Percentiles rank a stretch among this genome's conserved stretches.
phyloP scores from a whole-genome alignment of 116 monocot species.

The Posidonia oceanica region DNA sequence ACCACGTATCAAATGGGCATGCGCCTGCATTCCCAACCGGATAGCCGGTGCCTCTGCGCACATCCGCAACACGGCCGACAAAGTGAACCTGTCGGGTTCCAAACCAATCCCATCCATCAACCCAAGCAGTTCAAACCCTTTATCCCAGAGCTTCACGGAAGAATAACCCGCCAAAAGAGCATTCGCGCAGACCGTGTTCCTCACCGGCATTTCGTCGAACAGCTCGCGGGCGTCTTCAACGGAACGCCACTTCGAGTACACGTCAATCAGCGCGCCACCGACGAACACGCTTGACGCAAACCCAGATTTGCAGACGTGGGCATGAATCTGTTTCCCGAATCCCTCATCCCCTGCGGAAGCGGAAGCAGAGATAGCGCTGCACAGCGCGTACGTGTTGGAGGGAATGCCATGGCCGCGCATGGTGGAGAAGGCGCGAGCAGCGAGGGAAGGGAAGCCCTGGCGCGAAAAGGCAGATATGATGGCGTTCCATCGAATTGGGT shows the following conservation, averaged over 20 bases:
- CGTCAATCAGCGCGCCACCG: constrained; percentile 34
- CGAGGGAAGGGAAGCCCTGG: constrained; percentile 17
- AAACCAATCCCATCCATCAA: constrained; percentile 15
- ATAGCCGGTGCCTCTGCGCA: constrained; percentile 29
- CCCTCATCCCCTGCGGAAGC: not conserved
- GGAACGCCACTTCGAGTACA: constrained; percentile 16
- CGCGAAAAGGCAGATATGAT: constrained; percentile 16
- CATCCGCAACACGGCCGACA: constrained; percentile 33
- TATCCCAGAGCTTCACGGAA: constrained; percentile 14
- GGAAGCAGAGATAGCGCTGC: constrained; percentile 30
- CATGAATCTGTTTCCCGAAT: constrained; percentile 26
- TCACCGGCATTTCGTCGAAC: constrained; percentile 55
- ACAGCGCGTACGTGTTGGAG: constrained; percentile 37
- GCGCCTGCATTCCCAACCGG: constrained; percentile 34
- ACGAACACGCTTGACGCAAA: constrained; percentile 40
- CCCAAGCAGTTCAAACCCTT: constrained; percentile 21
- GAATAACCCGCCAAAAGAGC: constrained; percentile 37
- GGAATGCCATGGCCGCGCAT: constrained; percentile 21
- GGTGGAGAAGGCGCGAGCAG: constrained; percentile 20
- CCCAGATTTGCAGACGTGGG: constrained; percentile 17
- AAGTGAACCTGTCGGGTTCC: constrained; percentile 29
- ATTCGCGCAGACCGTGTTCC: constrained; percentile 40
- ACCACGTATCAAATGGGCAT: constrained; percentile 28
- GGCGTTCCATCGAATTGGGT: constrained; percentile 15
- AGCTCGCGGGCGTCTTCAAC: constrained; percentile 16